phyloP scores from a whole-genome alignment of 2,329 filamentous ascomycete species.

The Hawksworthiomyces lignivorus region DNA sequence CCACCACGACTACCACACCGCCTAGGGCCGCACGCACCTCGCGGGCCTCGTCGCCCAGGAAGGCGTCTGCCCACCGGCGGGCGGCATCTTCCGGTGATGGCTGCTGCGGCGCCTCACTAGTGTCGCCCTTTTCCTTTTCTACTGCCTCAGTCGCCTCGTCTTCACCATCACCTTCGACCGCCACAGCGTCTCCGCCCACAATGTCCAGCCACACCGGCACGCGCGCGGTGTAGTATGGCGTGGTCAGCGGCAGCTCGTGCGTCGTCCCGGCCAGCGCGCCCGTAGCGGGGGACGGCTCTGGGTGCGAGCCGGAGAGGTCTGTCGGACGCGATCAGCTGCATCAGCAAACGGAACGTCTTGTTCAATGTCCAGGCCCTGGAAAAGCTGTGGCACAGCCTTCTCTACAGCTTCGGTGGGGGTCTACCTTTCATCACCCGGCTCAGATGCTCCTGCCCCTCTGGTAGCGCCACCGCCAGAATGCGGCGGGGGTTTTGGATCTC shows the following conservation, averaged over 20 bases:
- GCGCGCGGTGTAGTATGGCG: slow-evolving; percentile 52
- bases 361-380: too few relatives aligned
- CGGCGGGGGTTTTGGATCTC: slow-evolving; percentile 38
- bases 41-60: slow-evolving; percentile 51
- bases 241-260: slow-evolving; percentile 47
- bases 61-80: slow-evolving; percentile 48
- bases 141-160: slow-evolving; percentile 13
- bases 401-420: background rate
- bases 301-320: slow-evolving; percentile 46
- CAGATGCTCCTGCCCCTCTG: slow-evolving; percentile 37
- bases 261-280: slow-evolving; percentile 48
- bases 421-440: slow-evolving; percentile 47
- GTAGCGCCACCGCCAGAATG: slow-evolving; percentile 50
- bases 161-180: background rate
- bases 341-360: too few relatives aligned
- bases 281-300: slow-evolving; percentile 9
- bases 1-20: slow-evolving; percentile 49
- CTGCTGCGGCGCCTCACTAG: background rate
- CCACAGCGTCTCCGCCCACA: slow-evolving; percentile 18
- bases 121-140: background rate
- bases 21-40: slow-evolving; percentile 57
- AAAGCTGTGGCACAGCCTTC: background rate
- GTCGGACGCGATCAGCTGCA: too few relatives aligned
- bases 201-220: slow-evolving; percentile 61
- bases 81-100: slow-evolving; percentile 20